Percentiles rank a stretch among this genome's conserved stretches.
phyloP scores from a whole-genome alignment of 1,284 basidiomycete species.

The Ceratobasidium sp. region DNA sequence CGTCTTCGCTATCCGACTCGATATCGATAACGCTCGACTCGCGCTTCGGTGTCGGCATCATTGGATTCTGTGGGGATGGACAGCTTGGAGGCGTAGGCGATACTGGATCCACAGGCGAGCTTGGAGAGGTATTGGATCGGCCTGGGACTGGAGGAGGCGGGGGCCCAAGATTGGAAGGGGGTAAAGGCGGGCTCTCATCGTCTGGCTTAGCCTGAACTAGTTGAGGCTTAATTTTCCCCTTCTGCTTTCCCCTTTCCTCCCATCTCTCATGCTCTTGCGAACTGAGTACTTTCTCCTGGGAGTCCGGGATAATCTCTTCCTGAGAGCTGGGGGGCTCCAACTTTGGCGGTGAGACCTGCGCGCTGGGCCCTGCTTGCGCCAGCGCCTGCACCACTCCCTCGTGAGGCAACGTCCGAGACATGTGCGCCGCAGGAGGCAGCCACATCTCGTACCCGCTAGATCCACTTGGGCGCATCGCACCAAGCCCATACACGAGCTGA shows the following conservation, averaged over 20 bases:
- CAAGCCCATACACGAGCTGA: conserved; percentile 24
- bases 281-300: conserved; percentile 22
- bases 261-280: conserved; percentile 28
- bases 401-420: background rate
- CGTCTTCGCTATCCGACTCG: conserved; percentile 40
- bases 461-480: conserved; percentile 12
- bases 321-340: conserved; percentile 30
- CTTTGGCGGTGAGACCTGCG: conserved; percentile 11
- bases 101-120: background rate
- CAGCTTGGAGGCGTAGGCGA: background rate
- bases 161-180: background rate
- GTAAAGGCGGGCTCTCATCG: background rate
- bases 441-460: conserved; percentile 11
- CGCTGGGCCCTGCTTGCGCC: conserved; percentile 11
- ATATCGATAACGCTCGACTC: conserved; percentile 41
- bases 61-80: background rate
- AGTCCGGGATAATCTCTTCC: conserved; percentile 4
- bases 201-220: background rate
- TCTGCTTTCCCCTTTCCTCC: conserved; percentile 3
- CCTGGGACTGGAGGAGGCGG: background rate
- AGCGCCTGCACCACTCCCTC: background rate
- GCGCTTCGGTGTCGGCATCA: conserved; percentile 3
- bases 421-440: conserved; percentile 12
- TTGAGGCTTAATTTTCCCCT: background rate
- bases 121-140: background rate